Evolutionary conservation across 768 basidiomycete species (phyloP).

Genomic region (Botryobasidium botryosum): DNA sequence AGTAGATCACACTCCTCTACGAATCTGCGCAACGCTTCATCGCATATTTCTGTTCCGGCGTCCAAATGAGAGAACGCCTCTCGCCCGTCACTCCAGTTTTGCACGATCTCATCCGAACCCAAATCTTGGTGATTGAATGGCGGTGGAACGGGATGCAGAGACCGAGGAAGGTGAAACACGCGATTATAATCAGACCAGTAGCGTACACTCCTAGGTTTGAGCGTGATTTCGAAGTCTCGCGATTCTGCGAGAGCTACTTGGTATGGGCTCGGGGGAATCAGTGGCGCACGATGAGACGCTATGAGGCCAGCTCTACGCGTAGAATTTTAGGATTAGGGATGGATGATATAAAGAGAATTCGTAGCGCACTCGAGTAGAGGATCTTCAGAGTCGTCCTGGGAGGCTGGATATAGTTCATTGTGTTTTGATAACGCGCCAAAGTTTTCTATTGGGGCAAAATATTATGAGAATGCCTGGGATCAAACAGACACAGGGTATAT

Average conservation of each 20-base stretch:
- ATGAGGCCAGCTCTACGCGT: neutral
- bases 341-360: too few species aligned
- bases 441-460: slow-evolving; percentile 6
- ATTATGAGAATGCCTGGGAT: neutral
- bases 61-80: slow-evolving; percentile 2
- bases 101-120: neutral
- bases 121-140: neutral
- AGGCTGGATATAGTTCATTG: slow-evolving; percentile 4
- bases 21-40: slow-evolving; percentile 9
- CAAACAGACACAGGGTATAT: neutral
- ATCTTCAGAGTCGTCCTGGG: neutral
- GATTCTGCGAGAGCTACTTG: slow-evolving; percentile 7
- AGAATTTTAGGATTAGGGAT: too few species aligned
- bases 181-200: slow-evolving; percentile 13
- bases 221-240: too few species aligned
- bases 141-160: slow-evolving; percentile 8
- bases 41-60: slow-evolving; percentile 6
- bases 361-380: neutral
- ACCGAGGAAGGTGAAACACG: slow-evolving; percentile 9
- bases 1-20: slow-evolving; percentile 11
- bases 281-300: neutral
- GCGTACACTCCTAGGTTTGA: neutral
- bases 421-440: slow-evolving; percentile 8
- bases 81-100: neutral
- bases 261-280: slow-evolving; percentile 6